These are phyloP conservation scores for Venturia nashicola DNA, from an alignment of 2,329 filamentous ascomycete genomes.

Conservation along the genomic window DNA sequence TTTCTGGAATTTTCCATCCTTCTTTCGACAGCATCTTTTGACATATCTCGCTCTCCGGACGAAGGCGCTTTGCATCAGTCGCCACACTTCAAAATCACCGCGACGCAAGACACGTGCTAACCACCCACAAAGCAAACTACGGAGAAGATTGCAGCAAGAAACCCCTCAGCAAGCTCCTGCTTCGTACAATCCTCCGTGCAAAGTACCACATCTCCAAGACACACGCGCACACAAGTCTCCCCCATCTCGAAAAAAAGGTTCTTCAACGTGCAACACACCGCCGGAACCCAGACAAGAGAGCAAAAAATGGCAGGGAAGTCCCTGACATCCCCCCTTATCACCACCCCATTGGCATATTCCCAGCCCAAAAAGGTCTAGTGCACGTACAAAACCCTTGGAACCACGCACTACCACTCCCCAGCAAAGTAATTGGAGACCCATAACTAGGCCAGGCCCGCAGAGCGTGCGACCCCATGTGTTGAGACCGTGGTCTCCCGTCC, in stretches of 20 bases:
- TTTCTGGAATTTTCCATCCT: not conserved
- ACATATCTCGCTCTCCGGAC: not conserved
- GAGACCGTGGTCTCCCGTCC: conserved; percentile 2
- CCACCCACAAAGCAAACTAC: conserved; percentile 1
- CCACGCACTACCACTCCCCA: not conserved
- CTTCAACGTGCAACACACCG: not conserved
- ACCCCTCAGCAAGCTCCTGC: not conserved
- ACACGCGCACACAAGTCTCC: not conserved
- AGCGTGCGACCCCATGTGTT: conserved; percentile 8
- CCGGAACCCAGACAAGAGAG: too few relatives aligned
- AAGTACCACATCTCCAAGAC: not conserved
- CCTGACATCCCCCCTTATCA: not conserved
- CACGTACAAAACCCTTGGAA: not conserved
- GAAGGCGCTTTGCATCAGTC: not conserved
- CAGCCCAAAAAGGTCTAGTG: not conserved
- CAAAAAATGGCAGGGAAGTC: not conserved
- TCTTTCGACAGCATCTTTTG: not conserved
- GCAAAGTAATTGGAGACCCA: not conserved
- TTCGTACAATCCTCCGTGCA: not conserved
- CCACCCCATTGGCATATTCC: not conserved
- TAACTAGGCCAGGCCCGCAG: conserved; percentile 5
- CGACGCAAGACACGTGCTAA: not conserved
- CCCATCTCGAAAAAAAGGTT: not conserved
- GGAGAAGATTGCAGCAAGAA: not conserved
- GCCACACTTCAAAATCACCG: not conserved